Conservation (phyloP, 371 early-diverging fungal species). For the Saksenaea vasiformis region DNA sequence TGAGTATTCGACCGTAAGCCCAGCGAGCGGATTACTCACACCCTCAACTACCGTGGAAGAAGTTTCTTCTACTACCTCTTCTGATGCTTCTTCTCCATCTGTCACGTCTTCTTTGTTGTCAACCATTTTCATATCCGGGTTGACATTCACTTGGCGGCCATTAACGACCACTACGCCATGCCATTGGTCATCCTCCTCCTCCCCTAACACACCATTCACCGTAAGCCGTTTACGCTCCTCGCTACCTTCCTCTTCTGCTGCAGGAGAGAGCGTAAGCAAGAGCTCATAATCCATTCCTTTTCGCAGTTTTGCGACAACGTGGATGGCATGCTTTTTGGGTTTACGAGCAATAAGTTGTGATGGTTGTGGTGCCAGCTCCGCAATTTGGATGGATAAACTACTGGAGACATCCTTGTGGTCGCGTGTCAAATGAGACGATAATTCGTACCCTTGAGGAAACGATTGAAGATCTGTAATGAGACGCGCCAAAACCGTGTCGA, state of each 20-base stretch:
- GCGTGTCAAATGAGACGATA: slow-evolving; percentile 9
- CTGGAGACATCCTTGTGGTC: slow-evolving; percentile 17
- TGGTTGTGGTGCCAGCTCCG: slow-evolving; percentile 25
- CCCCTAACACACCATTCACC: neutral
- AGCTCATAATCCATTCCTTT: neutral
- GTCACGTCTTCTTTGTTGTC: slow-evolving; percentile 1
- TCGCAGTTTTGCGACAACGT: slow-evolving; percentile 1
- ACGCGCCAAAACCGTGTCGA: slow-evolving; percentile 26
- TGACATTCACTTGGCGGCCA: slow-evolving; percentile 15
- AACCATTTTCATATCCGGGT: neutral
- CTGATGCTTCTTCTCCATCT: neutral
- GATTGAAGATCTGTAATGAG: slow-evolving; percentile 43
- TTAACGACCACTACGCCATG: slow-evolving; percentile 20
- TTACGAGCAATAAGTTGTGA: slow-evolving; percentile 22
- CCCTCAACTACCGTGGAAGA: slow-evolving; percentile 28
- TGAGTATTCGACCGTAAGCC: slow-evolving; percentile 45
- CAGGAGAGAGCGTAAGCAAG: neutral
- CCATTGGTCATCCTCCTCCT: slow-evolving; percentile 12
- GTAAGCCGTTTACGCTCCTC: neutral
- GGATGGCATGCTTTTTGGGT: slow-evolving; percentile 6
- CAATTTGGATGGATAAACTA: slow-evolving; percentile 16
- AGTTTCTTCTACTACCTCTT: neutral
- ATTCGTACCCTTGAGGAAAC: slow-evolving; percentile 42
- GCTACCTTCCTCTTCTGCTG: neutral
- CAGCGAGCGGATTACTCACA: slow-evolving; percentile 31